Conservation (phyloP, 1,284 basidiomycete genomes). For the Laetiporus sulphureus region DNA sequence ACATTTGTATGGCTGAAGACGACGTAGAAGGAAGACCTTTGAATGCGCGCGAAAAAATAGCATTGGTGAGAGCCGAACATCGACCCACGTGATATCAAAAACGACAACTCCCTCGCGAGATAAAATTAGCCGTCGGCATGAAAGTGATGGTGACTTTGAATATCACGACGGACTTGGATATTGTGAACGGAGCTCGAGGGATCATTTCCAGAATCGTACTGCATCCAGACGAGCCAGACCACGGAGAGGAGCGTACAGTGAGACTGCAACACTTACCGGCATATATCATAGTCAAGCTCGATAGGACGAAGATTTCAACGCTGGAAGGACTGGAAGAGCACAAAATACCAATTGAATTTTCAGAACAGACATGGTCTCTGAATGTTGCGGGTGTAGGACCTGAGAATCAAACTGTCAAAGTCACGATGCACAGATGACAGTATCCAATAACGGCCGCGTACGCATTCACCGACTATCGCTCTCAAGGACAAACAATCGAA, state of each 20-base stretch:
- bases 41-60: neutral
- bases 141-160: slow-evolving; percentile 36
- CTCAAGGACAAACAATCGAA: slow-evolving; percentile 27
- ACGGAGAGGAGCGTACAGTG: slow-evolving; percentile 13
- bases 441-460: slow-evolving; percentile 26
- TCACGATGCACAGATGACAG: slow-evolving; percentile 12
- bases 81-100: neutral
- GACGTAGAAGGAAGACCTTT: neutral
- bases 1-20: slow-evolving; percentile 1
- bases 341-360: slow-evolving; percentile 23
- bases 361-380: slow-evolving; percentile 11
- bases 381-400: neutral
- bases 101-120: neutral
- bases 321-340: slow-evolving; percentile 14
- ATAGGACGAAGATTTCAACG: neutral
- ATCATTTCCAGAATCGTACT: slow-evolving; percentile 30
- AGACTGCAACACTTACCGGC: slow-evolving; percentile 24
- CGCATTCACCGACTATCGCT: slow-evolving; percentile 28
- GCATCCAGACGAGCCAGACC: neutral
- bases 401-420: neutral
- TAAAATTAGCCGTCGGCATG: slow-evolving; percentile 36
- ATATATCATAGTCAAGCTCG: slow-evolving; percentile 29
- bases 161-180: slow-evolving; percentile 33
- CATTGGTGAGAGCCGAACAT: neutral
- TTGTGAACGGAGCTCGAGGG: slow-evolving; percentile 32